These are phyloP conservation scores for Clathrus columnatus DNA, from an alignment of 768 basidiomycete genomes.

Conservation along the genomic window DNA sequence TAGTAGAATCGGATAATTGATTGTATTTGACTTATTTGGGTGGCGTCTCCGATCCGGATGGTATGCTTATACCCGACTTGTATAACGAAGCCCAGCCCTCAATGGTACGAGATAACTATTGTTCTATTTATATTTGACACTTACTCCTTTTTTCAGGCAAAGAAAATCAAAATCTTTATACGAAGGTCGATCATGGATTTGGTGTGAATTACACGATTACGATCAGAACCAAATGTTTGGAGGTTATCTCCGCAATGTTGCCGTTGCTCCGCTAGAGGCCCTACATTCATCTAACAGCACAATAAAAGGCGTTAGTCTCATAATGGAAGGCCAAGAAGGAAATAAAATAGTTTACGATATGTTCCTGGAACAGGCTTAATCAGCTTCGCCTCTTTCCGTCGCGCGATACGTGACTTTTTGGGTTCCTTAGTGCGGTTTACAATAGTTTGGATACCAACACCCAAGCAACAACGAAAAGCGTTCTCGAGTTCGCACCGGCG, in stretches of 20 bases:
- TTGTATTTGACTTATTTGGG: constrained; percentile 31
- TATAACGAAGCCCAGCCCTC: constrained; percentile 32
- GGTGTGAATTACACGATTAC: constrained; percentile 33
- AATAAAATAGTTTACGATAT: constrained; percentile 36
- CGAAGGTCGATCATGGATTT: constrained; percentile 33
- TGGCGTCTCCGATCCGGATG: constrained; percentile 28
- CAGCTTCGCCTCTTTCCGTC: constrained; percentile 24
- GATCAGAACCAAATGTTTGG: constrained; percentile 32
- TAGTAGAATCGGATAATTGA: constrained; percentile 32
- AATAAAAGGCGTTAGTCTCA: constrained; percentile 32
- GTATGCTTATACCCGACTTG: constrained; percentile 35
- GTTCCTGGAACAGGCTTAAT: constrained; percentile 35
- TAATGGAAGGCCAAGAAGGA: constrained; percentile 34
- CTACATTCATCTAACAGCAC: constrained; percentile 22
- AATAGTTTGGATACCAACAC: constrained; percentile 25
- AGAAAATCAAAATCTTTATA: constrained; percentile 29
- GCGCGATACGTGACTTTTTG: constrained; percentile 25
- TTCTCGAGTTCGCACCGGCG: constrained; percentile 29
- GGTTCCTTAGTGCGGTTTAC: constrained; percentile 30
- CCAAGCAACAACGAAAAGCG: constrained; percentile 29
- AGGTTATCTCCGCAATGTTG: constrained; percentile 29
- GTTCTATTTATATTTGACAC: background rate
- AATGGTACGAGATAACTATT: constrained; percentile 22
- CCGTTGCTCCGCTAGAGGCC: constrained; percentile 24
- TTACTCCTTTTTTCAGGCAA: constrained; percentile 16